Evolutionary conservation across 139 green algal species (phyloP), one percentile per base, ranked within the genome.

Genomic region (Micractinium conductrix): DNA sequence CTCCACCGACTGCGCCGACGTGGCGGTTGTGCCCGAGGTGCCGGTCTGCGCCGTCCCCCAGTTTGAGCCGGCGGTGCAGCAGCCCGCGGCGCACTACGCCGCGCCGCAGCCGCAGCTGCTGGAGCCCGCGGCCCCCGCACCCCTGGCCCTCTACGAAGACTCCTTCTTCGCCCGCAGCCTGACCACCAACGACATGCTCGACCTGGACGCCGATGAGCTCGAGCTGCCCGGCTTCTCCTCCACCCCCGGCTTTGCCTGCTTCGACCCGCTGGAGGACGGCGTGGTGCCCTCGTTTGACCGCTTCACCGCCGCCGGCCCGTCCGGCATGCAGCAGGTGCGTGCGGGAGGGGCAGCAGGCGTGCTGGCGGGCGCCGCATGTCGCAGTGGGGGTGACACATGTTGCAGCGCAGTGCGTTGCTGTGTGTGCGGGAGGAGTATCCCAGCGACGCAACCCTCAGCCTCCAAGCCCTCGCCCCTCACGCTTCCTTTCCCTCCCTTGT

Each of bases 1-100:
- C 30, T 43, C 44, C 45, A 75, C 68, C 24, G 74, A 69, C 81
- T 60, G 33, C 62, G 38, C 0, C 35, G 74, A 80, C 84, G 48
- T 84, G 35, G 86, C 72, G 28, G 86, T 89, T 10, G 86, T 85
- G 68, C 80, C 80, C 24, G 69, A 85, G 80, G 33, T 85, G 38
- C 26, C 2, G 35, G 1, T 2, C 50, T n/a, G 55, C 38, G 37
- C 50, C 50, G 43, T 26, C 40, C 3, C 73, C 19, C 53, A 62
- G 53, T 62, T 24, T 62, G 53, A 62, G 53, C 53, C 24, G 53
- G 24, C 24, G 24, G 53, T 19, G 53, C 53, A 62, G 53, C 53
- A 62, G 53, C 53, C 24, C 19, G 53, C n/a, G 65, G 65, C 65
- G 12, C 4, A 35, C 26, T 5, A 26, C 58, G 71, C 37, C 4